A percentile compares a stretch with the other conserved stretches of the same genome.
Evolutionary conservation across 2,329 filamentous ascomycete species (phyloP).

Genomic region (Colletotrichum musicola): DNA sequence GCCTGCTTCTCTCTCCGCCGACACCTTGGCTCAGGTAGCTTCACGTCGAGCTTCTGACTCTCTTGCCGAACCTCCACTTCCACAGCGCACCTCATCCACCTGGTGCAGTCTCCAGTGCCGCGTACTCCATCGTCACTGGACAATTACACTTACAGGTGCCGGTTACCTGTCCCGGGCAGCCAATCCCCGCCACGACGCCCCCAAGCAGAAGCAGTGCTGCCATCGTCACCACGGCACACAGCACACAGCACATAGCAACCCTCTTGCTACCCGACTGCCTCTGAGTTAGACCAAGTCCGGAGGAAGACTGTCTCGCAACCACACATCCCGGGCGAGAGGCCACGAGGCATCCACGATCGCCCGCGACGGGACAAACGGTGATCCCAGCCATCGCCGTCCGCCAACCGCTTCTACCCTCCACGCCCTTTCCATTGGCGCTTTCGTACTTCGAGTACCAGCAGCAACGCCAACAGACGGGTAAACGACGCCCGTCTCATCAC

Average conservation of each 20-base stretch:
- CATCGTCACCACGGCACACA: conserved; percentile 14
- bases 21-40: conserved; percentile 8
- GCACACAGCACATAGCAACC: neutral
- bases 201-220: conserved; percentile 13
- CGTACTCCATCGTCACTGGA: conserved; percentile 22
- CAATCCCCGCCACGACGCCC: conserved; percentile 25
- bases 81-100: conserved; percentile 16
- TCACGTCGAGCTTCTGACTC: conserved; percentile 4
- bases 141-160: conserved; percentile 26
- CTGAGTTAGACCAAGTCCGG: conserved; percentile 12
- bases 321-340: conserved; percentile 33
- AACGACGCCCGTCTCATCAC: conserved; percentile 18
- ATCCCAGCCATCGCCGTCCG: conserved; percentile 28
- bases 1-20: conserved; percentile 9
- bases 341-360: conserved; percentile 38
- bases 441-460: neutral
- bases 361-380: conserved; percentile 31
- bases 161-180: conserved; percentile 28
- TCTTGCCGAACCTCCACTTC: conserved; percentile 6
- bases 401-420: conserved; percentile 21
- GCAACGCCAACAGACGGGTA: conserved; percentile 10
- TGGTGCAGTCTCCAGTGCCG: conserved; percentile 5
- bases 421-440: conserved; percentile 11
- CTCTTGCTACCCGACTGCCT: conserved; percentile 29
- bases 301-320: conserved; percentile 1